Percentiles rank a stretch among this genome's conserved stretches.
These are phyloP conservation scores for Rhizophlyctis rosea DNA, from an alignment of 192 early-diverging fungal species.

Conservation along the genomic window DNA sequence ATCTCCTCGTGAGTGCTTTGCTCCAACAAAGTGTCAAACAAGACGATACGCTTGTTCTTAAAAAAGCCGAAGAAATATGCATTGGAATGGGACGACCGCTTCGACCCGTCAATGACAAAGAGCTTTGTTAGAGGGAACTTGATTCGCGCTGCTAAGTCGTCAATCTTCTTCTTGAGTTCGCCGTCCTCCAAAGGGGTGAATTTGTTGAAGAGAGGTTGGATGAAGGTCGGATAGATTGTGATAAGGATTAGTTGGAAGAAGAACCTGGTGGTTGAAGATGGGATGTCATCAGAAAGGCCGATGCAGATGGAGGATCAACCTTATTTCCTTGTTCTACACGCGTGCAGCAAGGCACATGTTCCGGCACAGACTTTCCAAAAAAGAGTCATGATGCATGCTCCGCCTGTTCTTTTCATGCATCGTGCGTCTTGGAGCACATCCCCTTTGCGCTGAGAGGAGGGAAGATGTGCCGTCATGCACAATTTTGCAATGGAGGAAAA, in stretches of 20 bases:
- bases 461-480: too few species aligned
- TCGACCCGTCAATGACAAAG: conserved; percentile 92
- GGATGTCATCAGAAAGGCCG: background rate
- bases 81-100: conserved; percentile 87
- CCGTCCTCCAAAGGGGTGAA: conserved; percentile 83
- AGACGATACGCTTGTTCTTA: conserved; percentile 94
- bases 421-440: too few species aligned
- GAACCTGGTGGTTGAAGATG: conserved; percentile 16
- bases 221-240: conserved; percentile 85
- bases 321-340: too few species aligned
- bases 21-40: conserved; percentile 90
- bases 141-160: conserved; percentile 74
- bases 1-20: conserved; percentile 83
- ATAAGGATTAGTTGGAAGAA: conserved; percentile 48
- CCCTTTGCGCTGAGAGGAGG: too few species aligned
- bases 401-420: too few species aligned
- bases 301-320: conserved; percentile 1
- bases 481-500: too few species aligned
- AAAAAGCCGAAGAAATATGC: conserved; percentile 97
- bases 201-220: conserved; percentile 98
- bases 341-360: conserved; percentile 1
- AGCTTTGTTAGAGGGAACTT: conserved; percentile 90
- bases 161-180: conserved; percentile 74
- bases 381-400: too few species aligned
- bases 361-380: too few species aligned